Conservation (phyloP, 345 rosid species). For the Clarkia xantiana region DNA sequence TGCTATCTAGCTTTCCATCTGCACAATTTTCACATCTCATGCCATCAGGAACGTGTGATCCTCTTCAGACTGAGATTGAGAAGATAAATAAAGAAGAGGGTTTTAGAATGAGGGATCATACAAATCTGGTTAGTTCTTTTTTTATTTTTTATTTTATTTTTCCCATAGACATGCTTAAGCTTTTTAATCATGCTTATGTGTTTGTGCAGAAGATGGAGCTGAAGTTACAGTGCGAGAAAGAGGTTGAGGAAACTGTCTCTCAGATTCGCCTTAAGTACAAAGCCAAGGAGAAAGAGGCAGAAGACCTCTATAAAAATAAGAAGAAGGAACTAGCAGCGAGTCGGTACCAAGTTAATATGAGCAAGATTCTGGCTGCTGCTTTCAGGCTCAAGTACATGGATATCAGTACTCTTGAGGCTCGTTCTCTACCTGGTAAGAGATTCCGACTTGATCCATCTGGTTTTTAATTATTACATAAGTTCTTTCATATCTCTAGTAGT, state of each 20-base stretch:
- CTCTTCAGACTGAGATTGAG: slow-evolving; percentile 50
- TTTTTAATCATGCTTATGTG: background rate
- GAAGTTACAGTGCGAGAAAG: no score
- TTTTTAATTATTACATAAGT: no score
- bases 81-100: slow-evolving; percentile 24
- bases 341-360: slow-evolving; percentile 24
- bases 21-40: slow-evolving; percentile 12
- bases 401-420: slow-evolving; percentile 11
- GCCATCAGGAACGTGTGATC: slow-evolving; percentile 20
- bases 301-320: no score
- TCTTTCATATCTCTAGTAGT: no score
- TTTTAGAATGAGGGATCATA: slow-evolving; percentile 13
- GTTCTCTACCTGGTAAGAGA: background rate
- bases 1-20: slow-evolving; percentile 11
- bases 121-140: slow-evolving; percentile 26
- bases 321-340: no score
- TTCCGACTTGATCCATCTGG: no score
- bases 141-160: no score
- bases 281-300: no score
- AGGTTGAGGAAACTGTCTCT: no score
- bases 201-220: no score
- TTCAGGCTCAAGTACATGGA: slow-evolving; percentile 38
- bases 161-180: background rate
- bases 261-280: no score
- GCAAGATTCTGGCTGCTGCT: slow-evolving; percentile 43